Conservation (phyloP, 2,329 filamentous ascomycete species). For the Paecilomyces dactylethromorphus region DNA sequence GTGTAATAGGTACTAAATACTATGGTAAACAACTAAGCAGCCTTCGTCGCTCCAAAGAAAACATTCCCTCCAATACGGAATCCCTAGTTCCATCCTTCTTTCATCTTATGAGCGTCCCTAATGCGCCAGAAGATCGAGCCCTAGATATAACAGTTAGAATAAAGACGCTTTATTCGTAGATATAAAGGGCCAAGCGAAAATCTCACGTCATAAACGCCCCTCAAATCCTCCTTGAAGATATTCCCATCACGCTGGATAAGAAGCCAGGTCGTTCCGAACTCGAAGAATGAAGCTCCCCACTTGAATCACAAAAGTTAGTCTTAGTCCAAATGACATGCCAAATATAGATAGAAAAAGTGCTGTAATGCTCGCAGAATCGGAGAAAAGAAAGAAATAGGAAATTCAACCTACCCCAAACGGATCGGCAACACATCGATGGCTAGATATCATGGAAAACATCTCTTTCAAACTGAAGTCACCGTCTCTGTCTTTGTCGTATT, state of each 20-base stretch:
- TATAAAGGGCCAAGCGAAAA: background rate
- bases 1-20: background rate
- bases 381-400: background rate
- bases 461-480: slow-evolving; percentile 35
- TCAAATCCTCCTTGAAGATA: slow-evolving; percentile 21
- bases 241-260: slow-evolving; percentile 22
- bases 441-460: slow-evolving; percentile 31
- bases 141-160: background rate
- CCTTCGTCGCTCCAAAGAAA: background rate
- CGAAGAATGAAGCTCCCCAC: slow-evolving; percentile 39
- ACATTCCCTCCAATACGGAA: background rate
- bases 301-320: background rate
- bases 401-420: slow-evolving; percentile 29
- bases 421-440: slow-evolving; percentile 38
- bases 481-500: slow-evolving; percentile 35
- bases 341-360: background rate
- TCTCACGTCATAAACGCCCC: slow-evolving; percentile 27
- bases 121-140: background rate
- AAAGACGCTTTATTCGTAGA: too few species aligned
- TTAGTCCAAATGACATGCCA: background rate
- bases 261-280: slow-evolving; percentile 32
- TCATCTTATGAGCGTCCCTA: background rate
- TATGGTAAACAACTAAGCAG: background rate
- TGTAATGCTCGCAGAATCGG: too few species aligned
- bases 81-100: background rate